Base-by-base conservation (phyloP, 371 early-diverging fungal genomes). In the Zopfochytrium polystomum region DNA sequence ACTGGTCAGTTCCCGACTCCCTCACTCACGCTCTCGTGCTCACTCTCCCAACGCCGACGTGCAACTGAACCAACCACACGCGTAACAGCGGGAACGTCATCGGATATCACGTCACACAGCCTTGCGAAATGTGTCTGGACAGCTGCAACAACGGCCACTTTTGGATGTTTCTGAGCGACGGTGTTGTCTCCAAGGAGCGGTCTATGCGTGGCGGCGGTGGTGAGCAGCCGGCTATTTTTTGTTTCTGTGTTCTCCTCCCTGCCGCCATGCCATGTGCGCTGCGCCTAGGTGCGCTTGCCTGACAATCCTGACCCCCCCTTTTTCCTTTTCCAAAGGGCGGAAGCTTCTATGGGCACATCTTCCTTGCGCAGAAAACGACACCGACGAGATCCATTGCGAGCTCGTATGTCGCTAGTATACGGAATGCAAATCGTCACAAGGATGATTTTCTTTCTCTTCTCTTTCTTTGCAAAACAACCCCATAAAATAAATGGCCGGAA, bases 41-140 rank as follows among this genome's bases (percentile, higher is more conserved):
- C 49, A 11, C 23, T 48, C 49, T 48, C 49, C 11, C 23, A 11
- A 13, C 23, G 13, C 18, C 11, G 15, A 11, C 52, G 18, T 52
- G 25, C 52, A 15, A 22, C 32, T 22, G 23, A n/a, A n/a, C n/a
- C n/a, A n/a, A 9, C 11, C 26, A 6, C 44, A 29, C 26, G 13
- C 62, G 31, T 48, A 34, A 15, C 57, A 85, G 96, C 73, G 95
- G 95, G 15, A 94, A 93, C 71, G 88, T 91, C 18, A 79, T 96
- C 52, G 97, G 97, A 2, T 96, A 98, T 75, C 96, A 94, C 73
- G 91, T 97, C 9, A 90, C 93, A 0, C 91, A 90, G 64, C 97
- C 98, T 7, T 98, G 99, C 74, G 73, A 81, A n/a, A 79, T 76
- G 49, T 98, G 98, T 70, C 78, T 96, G 35, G 87, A 87, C 30